Base-by-base conservation (phyloP, 1,284 basidiomycete genomes). In the Rhodofomes roseus region DNA sequence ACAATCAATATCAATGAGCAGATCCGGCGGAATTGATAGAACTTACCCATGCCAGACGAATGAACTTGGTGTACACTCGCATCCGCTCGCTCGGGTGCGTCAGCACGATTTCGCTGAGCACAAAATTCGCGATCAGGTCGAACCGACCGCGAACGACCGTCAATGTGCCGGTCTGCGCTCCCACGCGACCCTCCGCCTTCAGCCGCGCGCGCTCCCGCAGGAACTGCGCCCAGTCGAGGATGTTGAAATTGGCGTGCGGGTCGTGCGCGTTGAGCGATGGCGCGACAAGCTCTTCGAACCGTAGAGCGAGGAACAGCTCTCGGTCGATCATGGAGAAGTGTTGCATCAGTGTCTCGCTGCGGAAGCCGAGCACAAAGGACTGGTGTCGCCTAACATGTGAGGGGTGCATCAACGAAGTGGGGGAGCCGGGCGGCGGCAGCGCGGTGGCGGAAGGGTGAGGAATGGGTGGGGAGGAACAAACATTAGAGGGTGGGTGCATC, bases 301-400 rank as follows among this genome's bases (percentile, higher is more conserved):
- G 89, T 69, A 96, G 82, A 22, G 83, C 81, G 68, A 90, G 85
- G 71, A 95, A 90, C 57, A 96, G 75, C 68, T 96, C 94, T 20
- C 90, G 81, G 65, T 96, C 94, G 67, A 96, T 94, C 80, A 95
- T 87, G 12, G 87, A 83, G 69, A 95, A 90, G 66, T 95, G 92
- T 57, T 87, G 81, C 0, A 91, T 90, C 23, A 96, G 73, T 4
- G 76, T 76, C 55, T 86, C 84, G 1, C 90, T 81, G 9, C 82
- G 77, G 65, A 81, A 77, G 41, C 70, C 74, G 27, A 90, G 73
- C 50, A 93, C 79, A 74, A 90, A 93, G 1, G 88, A 91, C 18
- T 81, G 82, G 66, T 89, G 82, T 25, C 67, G 60, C 51, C 60
- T 64, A 11, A 73, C 68, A 40, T 74, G 79, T 57, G 54, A 48